Conservation (phyloP, 1,284 basidiomycete species). For the Flammula alnicola region DNA sequence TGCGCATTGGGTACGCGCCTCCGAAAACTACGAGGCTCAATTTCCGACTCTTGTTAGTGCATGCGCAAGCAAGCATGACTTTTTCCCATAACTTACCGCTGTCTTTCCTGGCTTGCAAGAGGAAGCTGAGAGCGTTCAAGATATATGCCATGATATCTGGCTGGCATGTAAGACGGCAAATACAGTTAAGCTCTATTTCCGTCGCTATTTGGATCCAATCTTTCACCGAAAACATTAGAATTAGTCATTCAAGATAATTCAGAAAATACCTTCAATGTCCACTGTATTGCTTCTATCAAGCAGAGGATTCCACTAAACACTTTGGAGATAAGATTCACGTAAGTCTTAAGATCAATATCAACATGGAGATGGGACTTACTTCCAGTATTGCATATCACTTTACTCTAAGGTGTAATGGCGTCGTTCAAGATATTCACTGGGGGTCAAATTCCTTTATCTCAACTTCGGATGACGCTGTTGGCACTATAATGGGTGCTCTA, state of each 20-base stretch:
- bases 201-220: slow-evolving; percentile 91
- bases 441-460: too few species aligned
- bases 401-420: slow-evolving; percentile 77
- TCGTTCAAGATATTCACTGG: too few species aligned
- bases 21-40: too few species aligned
- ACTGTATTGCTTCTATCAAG: slow-evolving; percentile 92
- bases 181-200: slow-evolving; percentile 92
- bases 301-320: slow-evolving; percentile 77
- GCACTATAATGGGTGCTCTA: too few species aligned
- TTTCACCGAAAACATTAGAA: slow-evolving; percentile 31
- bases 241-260: slow-evolving; percentile 8
- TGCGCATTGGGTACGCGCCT: too few species aligned
- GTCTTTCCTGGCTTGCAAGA: slow-evolving; percentile 92
- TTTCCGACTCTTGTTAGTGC: slow-evolving; percentile 1
- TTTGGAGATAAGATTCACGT: slow-evolving; percentile 11
- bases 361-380: slow-evolving; percentile 48
- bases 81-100: slow-evolving; percentile 51
- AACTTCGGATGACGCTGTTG: too few species aligned
- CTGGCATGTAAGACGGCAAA: slow-evolving; percentile 92
- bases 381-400: slow-evolving; percentile 80
- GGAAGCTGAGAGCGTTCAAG: slow-evolving; percentile 85
- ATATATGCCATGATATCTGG: slow-evolving; percentile 95
- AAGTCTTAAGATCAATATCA: background rate
- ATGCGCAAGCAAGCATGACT: background rate
- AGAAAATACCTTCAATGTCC: slow-evolving; percentile 64